Conservation (phyloP, 2,329 filamentous ascomycete species). For the Aspergillus fumigatiaffinis region DNA sequence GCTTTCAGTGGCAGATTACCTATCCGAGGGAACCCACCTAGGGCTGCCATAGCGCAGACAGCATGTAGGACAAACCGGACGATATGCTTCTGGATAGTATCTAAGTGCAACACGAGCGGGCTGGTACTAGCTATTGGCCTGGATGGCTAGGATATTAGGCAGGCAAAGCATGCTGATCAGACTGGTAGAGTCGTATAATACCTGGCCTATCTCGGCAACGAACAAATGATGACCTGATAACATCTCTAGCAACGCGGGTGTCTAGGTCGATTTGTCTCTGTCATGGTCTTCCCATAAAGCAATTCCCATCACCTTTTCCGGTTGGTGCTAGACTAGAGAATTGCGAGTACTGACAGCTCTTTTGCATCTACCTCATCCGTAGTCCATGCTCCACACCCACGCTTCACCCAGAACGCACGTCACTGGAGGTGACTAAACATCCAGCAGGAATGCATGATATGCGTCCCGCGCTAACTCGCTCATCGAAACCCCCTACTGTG, state of each 20-base stretch:
- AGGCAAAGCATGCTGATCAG: background rate
- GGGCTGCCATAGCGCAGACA: background rate
- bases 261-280: background rate
- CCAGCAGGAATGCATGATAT: background rate
- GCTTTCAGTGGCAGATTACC: background rate
- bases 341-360: background rate
- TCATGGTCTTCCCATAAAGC: background rate
- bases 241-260: background rate
- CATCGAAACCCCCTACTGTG: background rate
- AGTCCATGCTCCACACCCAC: background rate
- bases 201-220: background rate
- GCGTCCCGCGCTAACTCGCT: background rate
- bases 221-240: background rate
- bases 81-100: too few relatives aligned
- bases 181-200: background rate
- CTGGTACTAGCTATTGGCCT: background rate
- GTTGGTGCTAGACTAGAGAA: background rate
- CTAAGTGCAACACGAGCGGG: background rate
- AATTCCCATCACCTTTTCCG: background rate
- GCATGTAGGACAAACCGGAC: too few relatives aligned
- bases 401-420: background rate
- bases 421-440: background rate
- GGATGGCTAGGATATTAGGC: background rate
- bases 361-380: background rate
- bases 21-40: background rate